Percentiles rank a stretch among this genome's conserved stretches.
Evolutionary conservation across 768 basidiomycete genomes (phyloP).

Genomic region (Rhizopogon vinicolor): DNA sequence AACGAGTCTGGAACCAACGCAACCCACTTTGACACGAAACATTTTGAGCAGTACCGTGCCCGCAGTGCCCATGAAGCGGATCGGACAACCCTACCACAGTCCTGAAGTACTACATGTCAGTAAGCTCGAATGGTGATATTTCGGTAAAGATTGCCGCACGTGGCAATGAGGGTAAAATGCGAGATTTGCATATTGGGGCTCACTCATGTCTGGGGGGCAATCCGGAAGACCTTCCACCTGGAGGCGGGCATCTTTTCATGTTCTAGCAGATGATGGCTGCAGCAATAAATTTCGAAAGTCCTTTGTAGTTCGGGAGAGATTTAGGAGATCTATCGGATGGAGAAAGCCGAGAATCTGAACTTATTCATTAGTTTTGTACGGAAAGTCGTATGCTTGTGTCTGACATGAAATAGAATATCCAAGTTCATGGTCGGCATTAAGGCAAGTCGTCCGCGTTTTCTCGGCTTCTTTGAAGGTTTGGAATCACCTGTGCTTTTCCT

Average conservation of each 20-base stretch:
- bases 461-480: background rate
- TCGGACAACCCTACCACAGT: background rate
- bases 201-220: slow-evolving; percentile 40
- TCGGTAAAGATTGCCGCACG: background rate
- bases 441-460: background rate
- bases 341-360: slow-evolving; percentile 34
- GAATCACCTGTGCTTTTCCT: background rate
- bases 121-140: background rate
- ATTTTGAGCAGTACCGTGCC: background rate
- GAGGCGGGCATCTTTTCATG: slow-evolving; percentile 36
- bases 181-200: slow-evolving; percentile 42
- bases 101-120: background rate
- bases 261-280: slow-evolving; percentile 10
- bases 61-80: background rate
- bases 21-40: background rate
- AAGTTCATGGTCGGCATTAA: slow-evolving; percentile 28
- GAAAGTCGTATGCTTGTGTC: background rate
- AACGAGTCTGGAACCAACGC: background rate
- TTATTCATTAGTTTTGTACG: background rate
- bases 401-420: slow-evolving; percentile 5
- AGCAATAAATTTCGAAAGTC: slow-evolving; percentile 30
- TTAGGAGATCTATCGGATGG: slow-evolving; percentile 37
- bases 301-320: slow-evolving; percentile 33
- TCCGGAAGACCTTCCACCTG: slow-evolving; percentile 33
- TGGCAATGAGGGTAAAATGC: slow-evolving; percentile 23